These are phyloP conservation scores for Yamadazyma membranifaciens DNA, from an alignment of 1,139 yeast genomes.

Conservation along the genomic window DNA sequence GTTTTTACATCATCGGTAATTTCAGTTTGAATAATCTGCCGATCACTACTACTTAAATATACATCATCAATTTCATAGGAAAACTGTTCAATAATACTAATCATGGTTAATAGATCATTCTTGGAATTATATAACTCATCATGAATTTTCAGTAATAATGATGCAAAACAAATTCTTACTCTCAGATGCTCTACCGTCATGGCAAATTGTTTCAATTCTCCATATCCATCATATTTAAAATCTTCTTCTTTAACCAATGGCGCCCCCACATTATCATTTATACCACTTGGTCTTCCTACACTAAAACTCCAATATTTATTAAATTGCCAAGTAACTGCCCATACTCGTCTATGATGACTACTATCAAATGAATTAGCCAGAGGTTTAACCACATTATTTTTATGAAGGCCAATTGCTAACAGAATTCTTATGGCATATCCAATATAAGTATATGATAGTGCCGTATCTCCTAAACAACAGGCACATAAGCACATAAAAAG, in stretches of 20 bases:
- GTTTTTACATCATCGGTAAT: conserved; percentile 7
- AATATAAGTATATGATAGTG: conserved; percentile 12
- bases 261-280: conserved; percentile 7
- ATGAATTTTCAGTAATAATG: conserved; percentile 10
- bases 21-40: conserved; percentile 6
- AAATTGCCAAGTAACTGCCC: conserved; percentile 14
- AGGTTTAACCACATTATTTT: conserved; percentile 6
- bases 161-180: conserved; percentile 11
- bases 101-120: conserved; percentile 11
- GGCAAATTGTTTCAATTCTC: conserved; percentile 5
- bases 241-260: conserved; percentile 10
- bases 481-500: conserved; percentile 12
- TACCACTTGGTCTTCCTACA: conserved; percentile 13
- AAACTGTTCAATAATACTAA: conserved; percentile 12
- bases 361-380: conserved; percentile 8
- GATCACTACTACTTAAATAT: conserved; percentile 9
- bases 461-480: conserved; percentile 14
- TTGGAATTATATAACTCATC: conserved; percentile 12
- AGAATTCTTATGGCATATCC: conserved; percentile 13
- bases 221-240: conserved; percentile 11
- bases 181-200: conserved; percentile 11
- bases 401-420: conserved; percentile 15
- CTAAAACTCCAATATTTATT: conserved; percentile 16
- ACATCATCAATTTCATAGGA: conserved; percentile 11
- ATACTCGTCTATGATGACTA: conserved; percentile 11